Conservation (phyloP, 257 asterid species). For the Thymus quinquecostatus region DNA sequence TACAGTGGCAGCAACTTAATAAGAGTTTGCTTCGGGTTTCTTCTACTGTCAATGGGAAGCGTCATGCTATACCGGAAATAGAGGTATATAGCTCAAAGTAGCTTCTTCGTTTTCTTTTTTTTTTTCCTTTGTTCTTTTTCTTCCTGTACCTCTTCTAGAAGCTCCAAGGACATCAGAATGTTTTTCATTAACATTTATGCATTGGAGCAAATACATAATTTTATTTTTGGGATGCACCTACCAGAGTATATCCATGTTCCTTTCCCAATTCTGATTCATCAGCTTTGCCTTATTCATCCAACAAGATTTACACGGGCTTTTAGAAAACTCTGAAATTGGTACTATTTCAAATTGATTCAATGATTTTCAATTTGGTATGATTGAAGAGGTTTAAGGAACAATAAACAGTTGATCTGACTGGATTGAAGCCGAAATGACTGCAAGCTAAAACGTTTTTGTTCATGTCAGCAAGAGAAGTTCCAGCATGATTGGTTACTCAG, state of each 20-base stretch:
- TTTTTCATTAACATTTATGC: background rate
- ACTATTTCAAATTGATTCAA: background rate
- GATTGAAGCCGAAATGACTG: constrained; percentile 12
- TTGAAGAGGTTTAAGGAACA: background rate
- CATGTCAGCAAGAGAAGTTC: background rate
- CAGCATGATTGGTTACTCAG: background rate
- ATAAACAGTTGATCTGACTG: background rate
- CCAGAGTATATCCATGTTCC: constrained; percentile 2
- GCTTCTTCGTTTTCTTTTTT: no score
- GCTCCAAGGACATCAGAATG: constrained; percentile 11
- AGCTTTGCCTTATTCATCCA: constrained; percentile 17
- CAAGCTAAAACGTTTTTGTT: constrained; percentile 4
- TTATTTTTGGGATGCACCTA: background rate
- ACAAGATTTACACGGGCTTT: background rate
- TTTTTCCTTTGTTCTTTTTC: no score
- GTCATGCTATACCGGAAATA: constrained; percentile 62
- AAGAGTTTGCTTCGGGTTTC: constrained; percentile 81
- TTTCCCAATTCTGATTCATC: background rate
- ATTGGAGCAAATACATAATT: background rate
- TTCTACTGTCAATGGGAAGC: constrained; percentile 82
- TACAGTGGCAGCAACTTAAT: constrained; percentile 81
- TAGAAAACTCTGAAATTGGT: background rate
- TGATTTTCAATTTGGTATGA: background rate
- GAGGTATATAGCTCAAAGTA: constrained; percentile 51
- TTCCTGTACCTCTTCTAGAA: constrained; percentile 20